Conservation (phyloP, 1,284 basidiomycete species). For the Heliocybe sulcata region DNA sequence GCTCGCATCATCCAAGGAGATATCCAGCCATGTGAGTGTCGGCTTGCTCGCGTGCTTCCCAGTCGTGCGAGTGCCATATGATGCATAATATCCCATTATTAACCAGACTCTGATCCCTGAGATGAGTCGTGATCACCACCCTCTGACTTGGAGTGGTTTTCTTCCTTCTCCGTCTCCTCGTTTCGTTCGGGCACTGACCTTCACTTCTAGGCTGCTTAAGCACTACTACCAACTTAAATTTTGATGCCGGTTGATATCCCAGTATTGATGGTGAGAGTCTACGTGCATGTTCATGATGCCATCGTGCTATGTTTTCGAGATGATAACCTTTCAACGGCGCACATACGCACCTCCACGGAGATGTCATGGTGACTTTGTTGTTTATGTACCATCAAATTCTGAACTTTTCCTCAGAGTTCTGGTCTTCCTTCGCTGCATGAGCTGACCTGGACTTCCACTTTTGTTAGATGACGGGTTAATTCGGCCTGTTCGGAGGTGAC, state of each 20-base stretch:
- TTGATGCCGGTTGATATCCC: too few species aligned
- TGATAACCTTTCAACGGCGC: not conserved
- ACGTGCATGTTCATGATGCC: too few species aligned
- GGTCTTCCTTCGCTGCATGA: not conserved
- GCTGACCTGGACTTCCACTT: too few species aligned
- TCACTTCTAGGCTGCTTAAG: too few species aligned
- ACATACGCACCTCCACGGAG: not conserved
- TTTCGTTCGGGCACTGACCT: not conserved
- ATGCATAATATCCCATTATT: not conserved
- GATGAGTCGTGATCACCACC: conserved; percentile 1
- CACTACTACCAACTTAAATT: too few species aligned
- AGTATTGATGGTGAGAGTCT: too few species aligned
- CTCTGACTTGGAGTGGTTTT: not conserved
- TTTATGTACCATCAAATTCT: not conserved
- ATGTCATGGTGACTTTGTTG: not conserved
- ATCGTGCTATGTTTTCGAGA: not conserved
- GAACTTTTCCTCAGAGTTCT: not conserved
- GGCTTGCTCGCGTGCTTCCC: too few species aligned
- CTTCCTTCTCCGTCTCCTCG: not conserved
- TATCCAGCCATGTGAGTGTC: too few species aligned
- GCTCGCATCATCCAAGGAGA: too few species aligned
- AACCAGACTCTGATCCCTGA: not conserved
- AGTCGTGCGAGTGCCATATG: not conserved
- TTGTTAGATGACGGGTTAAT: too few species aligned
- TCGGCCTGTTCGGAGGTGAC: too few species aligned